Base-by-base conservation (phyloP, 2,329 filamentous ascomycete genomes). In the Calonectria hawksworthii region DNA sequence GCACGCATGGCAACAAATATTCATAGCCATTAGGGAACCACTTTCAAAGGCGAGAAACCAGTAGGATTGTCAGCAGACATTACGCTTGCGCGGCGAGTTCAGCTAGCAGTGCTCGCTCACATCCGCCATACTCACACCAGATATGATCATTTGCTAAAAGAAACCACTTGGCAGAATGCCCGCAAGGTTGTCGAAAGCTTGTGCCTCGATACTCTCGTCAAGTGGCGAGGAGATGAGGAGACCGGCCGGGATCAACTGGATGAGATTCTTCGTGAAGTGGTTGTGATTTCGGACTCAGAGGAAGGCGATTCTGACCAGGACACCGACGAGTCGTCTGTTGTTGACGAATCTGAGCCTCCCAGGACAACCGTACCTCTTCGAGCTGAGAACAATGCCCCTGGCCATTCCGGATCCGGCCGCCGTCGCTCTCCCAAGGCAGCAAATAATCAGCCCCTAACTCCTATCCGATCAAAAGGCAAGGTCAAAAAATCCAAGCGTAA, bases 151-250 rank as follows among this genome's bases (percentile, higher is more conserved):
- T 85, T 93, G 23, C 85, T 93, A 21, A 89, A 83, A 79, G 90
- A 93, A 79, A 91, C 90, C 7, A 86, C 84, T 23, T 93, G 91
- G 87, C 85, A 87, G 66, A 91, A 91, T 80, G 91, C 92, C 68
- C 88, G 92, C 75, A 92, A 89, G 84, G 88, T 88, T 51, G 91
- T 93, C 56, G 91, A 93, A 78, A 84, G 87, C 38, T 85, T 92
- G 18, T 93, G 92, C 76, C 86, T 93, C 59, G 92, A 93, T 77
- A 87, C 92, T 68, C 89, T 94, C 83, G 90, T 93, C 87, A 93
- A 93, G 89, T 94, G 92, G 92, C 92, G 92, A 85, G 92, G 92
- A 70, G 92, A 94, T 78, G 92, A 94, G 82, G 92, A 94, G 82
- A 93, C 90, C 23, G 92, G 92, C 32, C 90, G 92, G 64, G 92